phyloP scores from a whole-genome alignment of 495 filamentous ascomycete species.

The Penicillium odoratum region DNA sequence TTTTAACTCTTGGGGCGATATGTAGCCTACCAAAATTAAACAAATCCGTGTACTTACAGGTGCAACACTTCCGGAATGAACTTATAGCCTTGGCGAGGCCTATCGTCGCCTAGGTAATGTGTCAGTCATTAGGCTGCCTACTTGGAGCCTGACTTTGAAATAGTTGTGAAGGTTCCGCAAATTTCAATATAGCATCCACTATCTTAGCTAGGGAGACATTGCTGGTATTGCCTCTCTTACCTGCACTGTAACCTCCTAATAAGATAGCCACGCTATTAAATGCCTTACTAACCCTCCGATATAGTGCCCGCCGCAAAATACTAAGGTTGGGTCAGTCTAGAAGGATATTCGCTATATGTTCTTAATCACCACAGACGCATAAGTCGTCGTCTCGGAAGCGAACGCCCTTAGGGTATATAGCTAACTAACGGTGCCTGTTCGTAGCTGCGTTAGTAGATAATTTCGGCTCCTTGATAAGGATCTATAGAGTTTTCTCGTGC shows the following conservation, averaged over 20 bases:
- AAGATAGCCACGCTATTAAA: conserved; percentile 26
- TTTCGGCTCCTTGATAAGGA: too few species aligned
- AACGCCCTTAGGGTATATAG: too few species aligned
- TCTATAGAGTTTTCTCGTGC: too few species aligned
- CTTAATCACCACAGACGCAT: neutral
- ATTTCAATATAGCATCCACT: conserved; percentile 29
- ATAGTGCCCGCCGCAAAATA: conserved; percentile 13
- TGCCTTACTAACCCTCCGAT: conserved; percentile 20
- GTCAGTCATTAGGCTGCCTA: too few species aligned
- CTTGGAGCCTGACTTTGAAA: conserved; percentile 18
- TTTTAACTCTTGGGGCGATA: too few species aligned
- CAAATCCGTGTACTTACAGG: conserved; percentile 5
- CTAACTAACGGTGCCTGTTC: too few species aligned
- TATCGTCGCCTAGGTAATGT: neutral
- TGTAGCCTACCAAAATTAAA: too few species aligned
- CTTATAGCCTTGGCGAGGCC: too few species aligned
- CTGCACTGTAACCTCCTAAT: conserved; percentile 25
- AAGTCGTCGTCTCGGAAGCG: too few species aligned
- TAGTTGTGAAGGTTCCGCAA: conserved; percentile 29
- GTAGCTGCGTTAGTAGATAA: too few species aligned
- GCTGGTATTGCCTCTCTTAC: conserved; percentile 24
- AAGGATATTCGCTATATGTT: neutral
- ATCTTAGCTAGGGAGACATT: conserved; percentile 21
- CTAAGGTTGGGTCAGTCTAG: conserved; percentile 14
- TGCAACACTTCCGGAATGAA: too few species aligned